Evolutionary conservation across 805 yeast genomes (phyloP), one percentile per base, ranked within the genome.

Genomic region (Saturnispora zaruensis): DNA sequence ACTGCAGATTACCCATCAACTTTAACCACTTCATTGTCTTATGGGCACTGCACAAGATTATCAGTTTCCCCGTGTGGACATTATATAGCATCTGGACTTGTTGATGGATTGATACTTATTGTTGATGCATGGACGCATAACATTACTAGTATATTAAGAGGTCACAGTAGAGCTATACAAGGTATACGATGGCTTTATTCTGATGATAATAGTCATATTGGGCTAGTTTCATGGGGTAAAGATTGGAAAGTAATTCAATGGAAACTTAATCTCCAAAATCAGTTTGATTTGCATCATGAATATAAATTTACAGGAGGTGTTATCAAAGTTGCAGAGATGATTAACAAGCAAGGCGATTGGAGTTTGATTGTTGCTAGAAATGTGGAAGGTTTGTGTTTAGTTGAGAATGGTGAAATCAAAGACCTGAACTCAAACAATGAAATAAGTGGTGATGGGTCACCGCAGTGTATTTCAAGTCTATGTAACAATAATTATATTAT

Each of bases 1-100:
- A 83, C 95, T 20, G 88, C 87, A 60, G 98, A 90, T 61, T 90
- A 78, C 59, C 98, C 98, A 0, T 96, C 90, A 53, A 76, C 83
- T 1, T 75, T 87, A n/a, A 76, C 84, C 2, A 81, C 81, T 53
- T 81, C 90, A 0, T 67, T 88, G 11, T 77, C 77, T 11, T 79
- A 79, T 49, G 83, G 88, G 1, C 77, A 79, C 41, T 74, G 87
- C 0, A 84, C 87, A 7, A 78, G 78, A 51, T 73, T 89, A 37
- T 78, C 76, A 61, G 86, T 80, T 69, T 86, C 80, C 57, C 67
- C 75, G 6, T 78, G 78, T 46, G 97, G 97, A 5, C 96, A 87
- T 62, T 90, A 90, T 60, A 65, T 89, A 4, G 96, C 96, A 0
- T 76, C 85, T 2, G 96, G 96, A 0, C 68, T 82, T 32, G 69